These are phyloP conservation scores for Pseudogymnoascus sp. DNA, from an alignment of 2,329 filamentous ascomycete species.

Conservation along the genomic window DNA sequence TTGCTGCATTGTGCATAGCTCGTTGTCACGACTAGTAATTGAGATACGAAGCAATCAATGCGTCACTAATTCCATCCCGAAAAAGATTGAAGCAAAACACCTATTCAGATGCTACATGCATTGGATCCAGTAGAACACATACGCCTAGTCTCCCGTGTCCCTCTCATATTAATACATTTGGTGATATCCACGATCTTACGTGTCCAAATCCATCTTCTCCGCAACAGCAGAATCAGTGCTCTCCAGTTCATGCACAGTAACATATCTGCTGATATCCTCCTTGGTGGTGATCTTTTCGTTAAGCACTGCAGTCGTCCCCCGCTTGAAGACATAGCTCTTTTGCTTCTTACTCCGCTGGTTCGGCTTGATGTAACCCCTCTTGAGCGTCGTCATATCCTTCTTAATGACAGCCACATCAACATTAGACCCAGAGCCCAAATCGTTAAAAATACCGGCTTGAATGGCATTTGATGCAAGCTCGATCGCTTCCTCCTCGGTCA, in stretches of 20 bases:
- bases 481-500: constrained; percentile 74
- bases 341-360: constrained; percentile 88
- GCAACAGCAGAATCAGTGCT: constrained; percentile 45
- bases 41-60: background rate
- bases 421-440: constrained; percentile 92
- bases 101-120: constrained; percentile 1
- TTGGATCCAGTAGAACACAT: constrained; percentile 6
- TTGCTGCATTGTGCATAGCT: background rate
- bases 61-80: constrained; percentile 1
- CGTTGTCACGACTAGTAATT: background rate
- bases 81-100: background rate
- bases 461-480: constrained; percentile 80
- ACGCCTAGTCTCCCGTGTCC: constrained; percentile 4
- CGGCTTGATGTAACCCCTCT: constrained; percentile 87
- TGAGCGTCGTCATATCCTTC: constrained; percentile 83
- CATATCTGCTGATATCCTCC: constrained; percentile 88
- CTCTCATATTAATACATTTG: constrained; percentile 7
- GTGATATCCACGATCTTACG: constrained; percentile 30
- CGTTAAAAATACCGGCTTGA: constrained; percentile 96
- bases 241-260: constrained; percentile 77
- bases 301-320: constrained; percentile 89
- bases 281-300: constrained; percentile 95
- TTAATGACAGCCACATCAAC: constrained; percentile 96
- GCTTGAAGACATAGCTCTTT: constrained; percentile 82
- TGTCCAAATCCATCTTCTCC: constrained; percentile 62